Base-by-base conservation (phyloP, 495 filamentous ascomycete genomes). In the Glonium stellatum region DNA sequence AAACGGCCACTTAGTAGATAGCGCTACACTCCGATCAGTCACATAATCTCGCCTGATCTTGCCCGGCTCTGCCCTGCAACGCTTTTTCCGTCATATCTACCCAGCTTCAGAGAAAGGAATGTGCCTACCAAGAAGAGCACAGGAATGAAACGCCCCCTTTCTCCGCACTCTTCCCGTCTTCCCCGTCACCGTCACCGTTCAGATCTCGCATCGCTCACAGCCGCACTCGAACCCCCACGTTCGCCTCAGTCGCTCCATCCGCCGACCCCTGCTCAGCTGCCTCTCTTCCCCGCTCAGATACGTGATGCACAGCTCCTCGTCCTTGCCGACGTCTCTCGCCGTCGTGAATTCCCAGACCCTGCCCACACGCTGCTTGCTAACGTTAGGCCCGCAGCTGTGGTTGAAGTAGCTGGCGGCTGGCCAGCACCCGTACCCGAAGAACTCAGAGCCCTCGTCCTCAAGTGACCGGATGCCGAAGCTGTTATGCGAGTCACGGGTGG, bases 201-300 rank as follows among this genome's bases (percentile, higher is more conserved):
- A 31, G 27, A 31, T 31, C 27, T 60, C 60, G 63, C 72, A 75
- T 49, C 62, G 63, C 54, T 23, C 50, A 61, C 72, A 75, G 56
- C 13, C 48, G 58, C 73, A 75, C 11, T 63, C 68, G 59, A 75
- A 75, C 5, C 66, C 71, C 73, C 73, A 75, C 23, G 57, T 63
- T 39, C 51, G 42, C 50, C 37, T 59, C 63, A 75, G 59, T 31
- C 59, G 59, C 36, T 8, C 48, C 60, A 69, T 66, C 36, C 73
- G 53, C 62, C 70, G 58, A 12, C 34, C 50, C 9, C 60, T 27
- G 11, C 27, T 57, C 59, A 69, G 23, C 23, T 61, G 56, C 59
- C 68, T 69, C 62, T 73, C 72, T 56, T 75, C 72, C 47, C 69
- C 69, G 22, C 72, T 71, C 48, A 75, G 59, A 69, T 75, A 75